Conservation (phyloP, 2,329 filamentous ascomycete species). For the Geoglossum cookeanum region DNA sequence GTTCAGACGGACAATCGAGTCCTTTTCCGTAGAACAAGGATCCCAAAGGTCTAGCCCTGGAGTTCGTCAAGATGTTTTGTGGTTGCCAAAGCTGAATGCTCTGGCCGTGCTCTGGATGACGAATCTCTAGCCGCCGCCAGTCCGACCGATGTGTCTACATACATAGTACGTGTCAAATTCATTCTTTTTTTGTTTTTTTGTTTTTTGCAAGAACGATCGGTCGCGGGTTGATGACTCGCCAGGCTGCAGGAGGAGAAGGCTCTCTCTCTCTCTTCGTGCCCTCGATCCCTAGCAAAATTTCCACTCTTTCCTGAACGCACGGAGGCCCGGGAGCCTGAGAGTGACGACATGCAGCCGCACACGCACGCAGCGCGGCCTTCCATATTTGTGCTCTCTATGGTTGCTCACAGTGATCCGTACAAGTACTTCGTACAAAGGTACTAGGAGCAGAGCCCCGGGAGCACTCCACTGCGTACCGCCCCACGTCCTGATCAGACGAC, state of each 20-base stretch:
- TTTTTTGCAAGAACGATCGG: background rate
- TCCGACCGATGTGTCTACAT: background rate
- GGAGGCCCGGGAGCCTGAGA: background rate
- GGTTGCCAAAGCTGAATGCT: background rate
- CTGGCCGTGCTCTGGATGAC: background rate
- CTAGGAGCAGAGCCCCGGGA: background rate
- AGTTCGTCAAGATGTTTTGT: too few species aligned
- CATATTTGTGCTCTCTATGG: background rate
- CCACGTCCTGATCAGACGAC: background rate
- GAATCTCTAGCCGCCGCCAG: background rate
- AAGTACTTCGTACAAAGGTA: background rate
- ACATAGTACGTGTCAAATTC: background rate
- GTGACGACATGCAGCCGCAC: conserved; percentile 2
- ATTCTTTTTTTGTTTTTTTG: background rate
- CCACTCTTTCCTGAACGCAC: background rate
- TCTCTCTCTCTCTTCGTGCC: background rate
- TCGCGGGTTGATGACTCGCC: background rate
- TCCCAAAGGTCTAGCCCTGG: background rate
- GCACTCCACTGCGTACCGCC: background rate
- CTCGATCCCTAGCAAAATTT: background rate
- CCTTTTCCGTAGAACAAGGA: background rate
- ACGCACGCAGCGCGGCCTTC: conserved; percentile 1
- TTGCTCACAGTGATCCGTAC: background rate
- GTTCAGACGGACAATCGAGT: background rate
- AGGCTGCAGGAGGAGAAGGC: background rate